Evolutionary conservation across 495 filamentous ascomycete species (phyloP).

Genomic region (Talaromyces ruber): DNA sequence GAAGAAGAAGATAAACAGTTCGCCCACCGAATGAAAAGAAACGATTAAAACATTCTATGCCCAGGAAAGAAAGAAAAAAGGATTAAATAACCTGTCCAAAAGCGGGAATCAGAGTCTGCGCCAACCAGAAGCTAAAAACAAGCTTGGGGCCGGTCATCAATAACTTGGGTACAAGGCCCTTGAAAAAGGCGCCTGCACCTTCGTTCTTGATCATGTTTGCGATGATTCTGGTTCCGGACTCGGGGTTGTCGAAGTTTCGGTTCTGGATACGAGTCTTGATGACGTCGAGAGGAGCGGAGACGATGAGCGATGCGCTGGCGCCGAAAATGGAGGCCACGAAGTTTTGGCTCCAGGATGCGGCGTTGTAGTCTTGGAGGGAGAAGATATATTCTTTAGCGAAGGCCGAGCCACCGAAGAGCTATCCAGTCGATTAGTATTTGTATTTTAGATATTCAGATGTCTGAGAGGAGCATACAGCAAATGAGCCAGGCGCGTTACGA

Average conservation of each 20-base stretch:
- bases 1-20: not conserved
- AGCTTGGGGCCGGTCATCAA: constrained; percentile 98
- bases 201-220: constrained; percentile 88
- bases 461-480: constrained; percentile 61
- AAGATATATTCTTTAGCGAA: constrained; percentile 96
- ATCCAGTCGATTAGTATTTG: constrained; percentile 3
- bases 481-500: constrained; percentile 92
- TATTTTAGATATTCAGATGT: constrained; percentile 9
- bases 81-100: constrained; percentile 51
- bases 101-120: constrained; percentile 80
- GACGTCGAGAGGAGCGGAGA: constrained; percentile 93
- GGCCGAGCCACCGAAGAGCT: constrained; percentile 98
- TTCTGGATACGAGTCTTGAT: constrained; percentile 99
- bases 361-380: constrained; percentile 83
- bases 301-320: constrained; percentile 82
- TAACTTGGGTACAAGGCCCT: constrained; percentile 92
- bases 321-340: constrained; percentile 94
- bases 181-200: constrained; percentile 84
- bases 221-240: constrained; percentile 84
- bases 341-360: constrained; percentile 90
- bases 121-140: constrained; percentile 99
- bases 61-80: not conserved
- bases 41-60: not conserved
- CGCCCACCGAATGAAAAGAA: not conserved
- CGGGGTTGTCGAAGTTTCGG: constrained; percentile 95